These are phyloP conservation scores for Hymenotorrendiella dingleyae DNA, from an alignment of 2,329 filamentous ascomycete species.

Conservation along the genomic window DNA sequence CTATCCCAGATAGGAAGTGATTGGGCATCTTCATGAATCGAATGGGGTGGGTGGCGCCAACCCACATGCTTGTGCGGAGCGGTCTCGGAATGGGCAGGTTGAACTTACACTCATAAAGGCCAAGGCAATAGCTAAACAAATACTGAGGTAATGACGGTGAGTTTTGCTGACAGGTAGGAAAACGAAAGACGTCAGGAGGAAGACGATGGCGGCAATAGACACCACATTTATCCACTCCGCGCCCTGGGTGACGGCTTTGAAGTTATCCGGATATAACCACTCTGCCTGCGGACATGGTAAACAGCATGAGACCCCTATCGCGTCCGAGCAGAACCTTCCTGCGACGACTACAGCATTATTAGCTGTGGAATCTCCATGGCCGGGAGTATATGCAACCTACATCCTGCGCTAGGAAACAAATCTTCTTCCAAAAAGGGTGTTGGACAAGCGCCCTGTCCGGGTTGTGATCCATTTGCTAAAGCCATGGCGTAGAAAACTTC, in stretches of 20 bases:
- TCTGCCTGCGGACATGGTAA: constrained; percentile 83
- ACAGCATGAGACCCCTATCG: constrained; percentile 62
- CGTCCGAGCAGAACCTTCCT: constrained; percentile 53
- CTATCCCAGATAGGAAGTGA: too few species aligned
- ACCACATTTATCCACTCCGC: constrained; percentile 81
- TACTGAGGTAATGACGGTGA: constrained; percentile 85
- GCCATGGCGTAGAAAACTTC: constrained; percentile 3
- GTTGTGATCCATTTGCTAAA: constrained; percentile 10
- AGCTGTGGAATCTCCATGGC: constrained; percentile 8
- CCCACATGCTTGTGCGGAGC: too few species aligned
- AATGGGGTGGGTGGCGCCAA: too few species aligned
- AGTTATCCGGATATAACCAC: constrained; percentile 62
- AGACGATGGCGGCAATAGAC: constrained; percentile 64
- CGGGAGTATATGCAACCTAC: constrained; percentile 41
- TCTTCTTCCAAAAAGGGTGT: constrained; percentile 62
- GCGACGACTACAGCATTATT: constrained; percentile 36
- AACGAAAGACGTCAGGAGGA: constrained; percentile 74
- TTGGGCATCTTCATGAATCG: too few species aligned
- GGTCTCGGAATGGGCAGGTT: too few species aligned
- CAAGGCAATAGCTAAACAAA: constrained; percentile 73
- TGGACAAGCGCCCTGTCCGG: constrained; percentile 49
- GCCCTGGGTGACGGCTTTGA: constrained; percentile 52
- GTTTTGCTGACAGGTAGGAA: constrained; percentile 83
- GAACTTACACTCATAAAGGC: constrained; percentile 74
- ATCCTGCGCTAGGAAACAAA: constrained; percentile 58